Evolutionary conservation across 2,329 filamentous ascomycete genomes (phyloP), one percentile per base, ranked within the genome.

Genomic region (Verticillium alfalfae): DNA sequence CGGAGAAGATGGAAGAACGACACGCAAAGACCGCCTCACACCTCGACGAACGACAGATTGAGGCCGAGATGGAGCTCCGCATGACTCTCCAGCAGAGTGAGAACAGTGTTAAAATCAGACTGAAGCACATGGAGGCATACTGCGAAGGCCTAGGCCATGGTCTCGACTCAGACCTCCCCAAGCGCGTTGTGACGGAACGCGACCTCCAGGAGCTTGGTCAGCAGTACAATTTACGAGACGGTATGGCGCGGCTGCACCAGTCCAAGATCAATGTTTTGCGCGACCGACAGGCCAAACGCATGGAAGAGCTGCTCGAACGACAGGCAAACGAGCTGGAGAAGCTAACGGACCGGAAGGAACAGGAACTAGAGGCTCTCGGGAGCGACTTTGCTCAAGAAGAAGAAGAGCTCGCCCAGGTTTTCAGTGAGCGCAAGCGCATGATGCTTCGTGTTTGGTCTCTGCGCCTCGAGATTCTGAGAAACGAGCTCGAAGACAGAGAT

Each of bases 101-200:
- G 68, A 77, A 78, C 62, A 85, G 82, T 65, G 79, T 88, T 41
- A 77, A 76, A 37, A 82, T 86, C 41, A 80, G 85, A 15, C 74
- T 88, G n/a, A 82, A 81, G 68, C 82, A 88, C 66, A 88, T 88
- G 86, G 85, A 88, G 67, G 85, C 84, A 6, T 88, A 88, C 70
- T 88, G 85, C 67, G 79, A 85, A 63, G 80, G 80, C 4, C 71
- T 84, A 1, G 82, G 81, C 4, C 76, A 76, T 37, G 76, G 71
- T 31, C 71, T 73, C 2, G 72, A 67, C 38, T 67, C 70, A 2
- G 66, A 70, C 3, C 77, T 82, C 71, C 82, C 83, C 3, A 73
- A 75, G 1, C 76, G 86, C 8, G 73, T 81, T 1, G 84, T 88
- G 16, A 88, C 86, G 2, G 83, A 87, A 67, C 78, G 81, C 56